A percentile compares a stretch with the other conserved stretches of the same genome.
phyloP scores from a whole-genome alignment of 2,329 filamentous ascomycete species.

The Hirsutella minnesotensis region DNA sequence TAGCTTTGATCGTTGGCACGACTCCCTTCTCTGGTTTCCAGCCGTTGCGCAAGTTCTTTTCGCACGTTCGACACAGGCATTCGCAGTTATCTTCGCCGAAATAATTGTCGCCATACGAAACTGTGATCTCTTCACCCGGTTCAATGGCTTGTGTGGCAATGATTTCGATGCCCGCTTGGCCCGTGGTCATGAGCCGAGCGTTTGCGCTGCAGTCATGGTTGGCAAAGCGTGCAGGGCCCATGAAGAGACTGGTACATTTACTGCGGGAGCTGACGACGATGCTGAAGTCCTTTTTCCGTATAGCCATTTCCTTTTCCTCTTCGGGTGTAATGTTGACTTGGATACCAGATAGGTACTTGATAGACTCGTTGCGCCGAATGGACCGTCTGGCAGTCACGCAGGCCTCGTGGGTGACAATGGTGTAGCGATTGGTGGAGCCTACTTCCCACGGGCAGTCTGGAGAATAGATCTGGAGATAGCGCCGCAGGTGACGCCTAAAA shows the following conservation, averaged over 20 bases:
- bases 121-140: slow-evolving; percentile 87
- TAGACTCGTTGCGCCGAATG: slow-evolving; percentile 70
- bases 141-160: slow-evolving; percentile 73
- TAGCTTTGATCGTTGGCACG: slow-evolving; percentile 31
- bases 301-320: slow-evolving; percentile 72
- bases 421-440: slow-evolving; percentile 83
- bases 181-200: slow-evolving; percentile 72
- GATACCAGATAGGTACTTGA: slow-evolving; percentile 86
- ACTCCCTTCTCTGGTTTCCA: slow-evolving; percentile 53
- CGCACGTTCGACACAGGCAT: slow-evolving; percentile 83
- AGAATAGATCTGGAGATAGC: slow-evolving; percentile 86
- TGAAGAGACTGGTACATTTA: slow-evolving; percentile 82
- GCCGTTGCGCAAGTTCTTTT: slow-evolving; percentile 62
- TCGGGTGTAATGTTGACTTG: slow-evolving; percentile 87
- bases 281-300: slow-evolving; percentile 86
- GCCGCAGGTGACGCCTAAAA: slow-evolving; percentile 73
- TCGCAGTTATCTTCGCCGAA: slow-evolving; percentile 94
- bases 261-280: slow-evolving; percentile 89
- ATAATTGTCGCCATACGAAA: slow-evolving; percentile 90
- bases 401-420: slow-evolving; percentile 80
- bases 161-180: slow-evolving; percentile 81
- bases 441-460: slow-evolving; percentile 94
- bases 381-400: slow-evolving; percentile 68
- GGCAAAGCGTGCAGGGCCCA: slow-evolving; percentile 89
- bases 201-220: slow-evolving; percentile 97